Percentiles rank a stretch among this genome's conserved stretches.
These are phyloP conservation scores for Cladosporium sp. DNA, from an alignment of 2,329 filamentous ascomycete species.

Conservation along the genomic window DNA sequence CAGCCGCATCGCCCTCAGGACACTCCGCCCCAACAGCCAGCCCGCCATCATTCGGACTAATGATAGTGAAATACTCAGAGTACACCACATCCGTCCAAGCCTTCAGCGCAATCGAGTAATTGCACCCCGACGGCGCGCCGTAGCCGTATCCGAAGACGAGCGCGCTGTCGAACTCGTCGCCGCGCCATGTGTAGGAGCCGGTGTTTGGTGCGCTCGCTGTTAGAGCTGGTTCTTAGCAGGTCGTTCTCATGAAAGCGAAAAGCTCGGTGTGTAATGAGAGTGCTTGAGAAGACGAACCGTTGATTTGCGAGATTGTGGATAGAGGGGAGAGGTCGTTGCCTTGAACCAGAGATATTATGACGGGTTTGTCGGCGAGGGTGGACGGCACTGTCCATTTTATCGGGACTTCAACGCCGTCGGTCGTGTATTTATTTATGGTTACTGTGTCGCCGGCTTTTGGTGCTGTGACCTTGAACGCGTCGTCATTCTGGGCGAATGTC, in stretches of 20 bases:
- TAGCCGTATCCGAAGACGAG: conserved; percentile 7
- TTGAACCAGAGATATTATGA: conserved; percentile 13
- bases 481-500: neutral
- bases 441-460: conserved; percentile 16
- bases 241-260: neutral
- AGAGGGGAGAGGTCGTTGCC: conserved; percentile 8
- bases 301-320: neutral
- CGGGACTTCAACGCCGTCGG: neutral
- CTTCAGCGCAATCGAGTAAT: conserved; percentile 21
- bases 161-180: conserved; percentile 8
- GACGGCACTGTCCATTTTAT: conserved; percentile 15
- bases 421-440: neutral
- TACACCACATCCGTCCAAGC: conserved; percentile 19
- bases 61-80: conserved; percentile 20
- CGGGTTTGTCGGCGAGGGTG: neutral
- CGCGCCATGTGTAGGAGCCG: conserved; percentile 15
- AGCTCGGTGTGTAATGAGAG: neutral
- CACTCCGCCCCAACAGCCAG: conserved; percentile 9
- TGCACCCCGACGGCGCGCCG: conserved; percentile 16
- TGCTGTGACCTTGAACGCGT: neutral
- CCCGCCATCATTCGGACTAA: conserved; percentile 20
- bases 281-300: neutral
- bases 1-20: conserved; percentile 3
- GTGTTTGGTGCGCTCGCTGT: conserved; percentile 12
- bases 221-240: neutral